phyloP scores from a whole-genome alignment of 768 basidiomycete species.

The Daedalea quercina region DNA sequence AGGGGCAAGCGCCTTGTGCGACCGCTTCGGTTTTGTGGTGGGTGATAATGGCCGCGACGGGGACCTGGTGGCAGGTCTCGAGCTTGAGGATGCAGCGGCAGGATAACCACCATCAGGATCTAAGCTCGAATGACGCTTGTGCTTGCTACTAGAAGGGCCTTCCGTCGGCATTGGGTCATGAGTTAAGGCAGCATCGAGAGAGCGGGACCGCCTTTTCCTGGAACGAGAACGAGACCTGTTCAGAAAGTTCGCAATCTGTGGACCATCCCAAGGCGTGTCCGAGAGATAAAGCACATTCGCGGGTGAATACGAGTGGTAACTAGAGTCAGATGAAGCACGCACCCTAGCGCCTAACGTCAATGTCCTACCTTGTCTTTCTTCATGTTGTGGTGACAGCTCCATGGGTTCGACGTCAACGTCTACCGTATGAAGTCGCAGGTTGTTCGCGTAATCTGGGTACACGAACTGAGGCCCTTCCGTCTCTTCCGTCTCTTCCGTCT shows the following conservation, averaged over 20 bases:
- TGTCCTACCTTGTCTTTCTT: constrained; percentile 18
- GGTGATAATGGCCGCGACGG: constrained; percentile 60
- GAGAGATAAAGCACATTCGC: background rate
- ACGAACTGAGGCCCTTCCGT: constrained; percentile 12
- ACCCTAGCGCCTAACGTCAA: constrained; percentile 23
- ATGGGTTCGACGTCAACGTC: constrained; percentile 14
- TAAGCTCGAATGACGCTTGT: constrained; percentile 17
- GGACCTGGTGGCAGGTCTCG: constrained; percentile 42
- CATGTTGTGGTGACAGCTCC: constrained; percentile 10
- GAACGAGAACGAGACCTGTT: constrained; percentile 43
- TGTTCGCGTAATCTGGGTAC: constrained; percentile 15
- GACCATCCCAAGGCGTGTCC: background rate
- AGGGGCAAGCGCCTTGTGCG: constrained; percentile 7
- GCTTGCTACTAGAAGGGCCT: constrained; percentile 15
- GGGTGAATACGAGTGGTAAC: constrained; percentile 9
- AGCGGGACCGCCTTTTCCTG: constrained; percentile 22
- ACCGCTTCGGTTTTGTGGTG: constrained; percentile 40
- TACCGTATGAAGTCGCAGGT: constrained; percentile 11
- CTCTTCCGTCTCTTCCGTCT: constrained; percentile 17
- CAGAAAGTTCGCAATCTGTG: constrained; percentile 55
- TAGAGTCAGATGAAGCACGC: constrained; percentile 9
- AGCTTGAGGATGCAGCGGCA: constrained; percentile 19
- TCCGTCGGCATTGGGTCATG: constrained; percentile 17
- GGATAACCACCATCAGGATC: constrained; percentile 14
- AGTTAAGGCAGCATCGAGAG: constrained; percentile 17